Base-by-base conservation (phyloP, 169 alveolate species). In the Plasmodium relictum region DNA sequence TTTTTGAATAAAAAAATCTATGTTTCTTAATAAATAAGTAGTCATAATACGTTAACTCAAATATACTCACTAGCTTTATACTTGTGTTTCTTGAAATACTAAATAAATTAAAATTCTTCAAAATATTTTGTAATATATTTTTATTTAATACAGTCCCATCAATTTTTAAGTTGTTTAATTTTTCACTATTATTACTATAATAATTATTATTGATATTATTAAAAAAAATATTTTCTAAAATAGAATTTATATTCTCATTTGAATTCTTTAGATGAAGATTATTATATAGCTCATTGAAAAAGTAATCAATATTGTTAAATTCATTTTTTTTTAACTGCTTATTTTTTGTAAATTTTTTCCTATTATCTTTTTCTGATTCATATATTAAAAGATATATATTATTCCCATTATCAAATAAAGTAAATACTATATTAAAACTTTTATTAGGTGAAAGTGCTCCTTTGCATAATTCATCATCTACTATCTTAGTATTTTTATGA, bases 41-140 rank as follows among this genome's bases (percentile, higher is more conserved):
- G 10, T 78, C 89, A 70, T 78, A 78, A 70, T 78, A 78, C 0
- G 78, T 78, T 20, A 78, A 42, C 41, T 78, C 89, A 7, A 78
- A 0, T 18, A 78, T 59, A 4, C 48, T 78, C 4, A 72, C 24
- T 41, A 78, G 24, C 48, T 65, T 78, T 42, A 78, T n/a, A 6
- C 20, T 26, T 22, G 26, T 18, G 31, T 52, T 78, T 58, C 63
- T 78, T 6, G 69, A 22, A 0, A 78, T 78, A 52, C 65, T 44
- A 48, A 78, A 78, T 1, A 26, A 37, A 39, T 44, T 48, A 65
- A 78, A 78, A 24, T 78, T 78, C 9, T 52, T 48, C 7, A 78
- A 41, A 4, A 78, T 63, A 24, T 78, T 78, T 63, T 78, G 8
- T 26, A 78, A 18, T 0, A 66, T 24, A 26, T 65, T 78, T 65